A percentile compares a stretch with the other conserved stretches of the same genome.
Evolutionary conservation across 164 flowering plant genomes (phyloP).

Genomic region (Vitis rotundifolia): DNA sequence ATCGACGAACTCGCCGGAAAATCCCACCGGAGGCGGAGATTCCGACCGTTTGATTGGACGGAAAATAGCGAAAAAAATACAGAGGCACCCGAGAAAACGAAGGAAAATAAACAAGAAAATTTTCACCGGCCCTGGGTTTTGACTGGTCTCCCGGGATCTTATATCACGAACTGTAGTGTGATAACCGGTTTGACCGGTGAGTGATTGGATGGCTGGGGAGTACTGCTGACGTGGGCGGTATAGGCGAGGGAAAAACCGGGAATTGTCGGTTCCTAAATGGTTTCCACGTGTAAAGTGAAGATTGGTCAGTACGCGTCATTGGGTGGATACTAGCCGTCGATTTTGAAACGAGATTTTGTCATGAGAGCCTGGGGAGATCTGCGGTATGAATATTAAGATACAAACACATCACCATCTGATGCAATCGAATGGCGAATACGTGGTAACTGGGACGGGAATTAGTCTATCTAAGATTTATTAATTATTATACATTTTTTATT

Average conservation of each 20-base stretch:
- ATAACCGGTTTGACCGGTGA: conserved; percentile 12
- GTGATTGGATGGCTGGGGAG: background rate
- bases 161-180: background rate
- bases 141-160: background rate
- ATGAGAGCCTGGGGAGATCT: no score
- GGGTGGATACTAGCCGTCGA: conserved; percentile 4
- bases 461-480: no score
- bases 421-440: no score
- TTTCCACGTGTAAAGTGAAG: background rate
- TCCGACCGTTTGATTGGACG: background rate
- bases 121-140: no score
- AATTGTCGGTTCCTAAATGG: background rate
- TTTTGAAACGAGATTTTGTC: background rate
- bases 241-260: conserved; percentile 5
- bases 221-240: background rate
- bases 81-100: no score
- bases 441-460: no score
- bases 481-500: no score
- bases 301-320: conserved; percentile 21
- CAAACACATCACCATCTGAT: no score
- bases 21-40: background rate
- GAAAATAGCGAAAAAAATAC: background rate
- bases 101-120: background rate
- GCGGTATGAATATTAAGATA: no score
- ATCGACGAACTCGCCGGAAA: background rate